Evolutionary conservation across 345 rosid species (phyloP).

Genomic region (Eucalyptus camaldulensis): DNA sequence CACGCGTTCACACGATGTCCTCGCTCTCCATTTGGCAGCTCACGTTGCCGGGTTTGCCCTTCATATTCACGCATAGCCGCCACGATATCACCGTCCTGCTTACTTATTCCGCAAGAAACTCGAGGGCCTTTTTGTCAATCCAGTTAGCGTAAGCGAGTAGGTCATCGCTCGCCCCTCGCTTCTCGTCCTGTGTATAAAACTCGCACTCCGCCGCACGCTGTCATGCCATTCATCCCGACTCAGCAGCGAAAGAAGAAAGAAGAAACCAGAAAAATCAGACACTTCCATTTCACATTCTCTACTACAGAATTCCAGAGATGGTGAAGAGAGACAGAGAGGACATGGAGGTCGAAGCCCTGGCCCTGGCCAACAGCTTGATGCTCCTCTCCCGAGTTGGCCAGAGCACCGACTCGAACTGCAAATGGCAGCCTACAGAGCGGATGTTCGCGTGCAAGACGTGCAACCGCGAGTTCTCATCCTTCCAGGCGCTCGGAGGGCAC

Average conservation of each 20-base stretch:
- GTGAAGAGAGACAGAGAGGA: neutral
- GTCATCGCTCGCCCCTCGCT: neutral
- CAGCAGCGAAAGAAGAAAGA: neutral
- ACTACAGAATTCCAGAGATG: neutral
- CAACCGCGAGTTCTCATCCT: constrained; percentile 55
- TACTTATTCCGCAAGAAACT: neutral
- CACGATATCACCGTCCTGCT: neutral
- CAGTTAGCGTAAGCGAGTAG: neutral
- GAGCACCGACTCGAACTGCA: neutral
- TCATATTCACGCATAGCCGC: neutral
- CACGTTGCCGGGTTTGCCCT: neutral
- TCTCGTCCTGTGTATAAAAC: neutral
- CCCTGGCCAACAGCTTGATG: constrained; percentile 51
- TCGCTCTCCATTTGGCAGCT: neutral
- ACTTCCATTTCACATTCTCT: neutral
- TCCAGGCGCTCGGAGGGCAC: constrained; percentile 89
- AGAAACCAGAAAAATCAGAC: neutral
- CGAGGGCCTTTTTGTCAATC: neutral
- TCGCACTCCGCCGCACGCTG: neutral
- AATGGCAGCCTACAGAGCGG: constrained; percentile 2
- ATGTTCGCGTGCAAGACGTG: constrained; percentile 83
- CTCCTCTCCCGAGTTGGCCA: constrained; percentile 49
- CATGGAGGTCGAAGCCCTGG: neutral
- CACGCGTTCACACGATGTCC: neutral
- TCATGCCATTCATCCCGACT: neutral